A percentile compares a stretch with the other conserved stretches of the same genome.
Conservation (phyloP, 2,329 filamentous ascomycete genomes). For the Myriosclerotinia scirpicola region DNA sequence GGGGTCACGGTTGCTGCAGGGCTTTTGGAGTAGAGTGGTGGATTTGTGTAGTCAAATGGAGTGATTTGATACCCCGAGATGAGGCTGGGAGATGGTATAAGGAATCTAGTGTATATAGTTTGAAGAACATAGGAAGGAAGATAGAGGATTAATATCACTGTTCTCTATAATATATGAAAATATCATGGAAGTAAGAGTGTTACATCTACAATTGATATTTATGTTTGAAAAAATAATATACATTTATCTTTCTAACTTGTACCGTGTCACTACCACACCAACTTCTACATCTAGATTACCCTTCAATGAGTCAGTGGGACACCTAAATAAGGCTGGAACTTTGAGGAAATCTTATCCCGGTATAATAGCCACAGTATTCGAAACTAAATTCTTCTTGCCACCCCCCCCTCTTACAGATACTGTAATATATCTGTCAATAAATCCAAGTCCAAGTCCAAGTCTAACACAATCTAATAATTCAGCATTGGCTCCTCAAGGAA, state of each 20-base stretch:
- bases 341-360: no score
- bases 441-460: no score
- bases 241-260: background rate
- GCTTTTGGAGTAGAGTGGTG: conserved; percentile 59
- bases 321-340: no score
- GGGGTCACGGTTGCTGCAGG: conserved; percentile 88
- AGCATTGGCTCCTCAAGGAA: no score
- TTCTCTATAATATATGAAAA: background rate
- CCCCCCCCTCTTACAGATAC: no score
- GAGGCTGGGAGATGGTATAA: background rate
- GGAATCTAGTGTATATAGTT: background rate
- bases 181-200: background rate
- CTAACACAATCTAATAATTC: no score
- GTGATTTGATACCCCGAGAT: background rate
- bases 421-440: no score
- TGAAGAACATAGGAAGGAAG: background rate
- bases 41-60: background rate
- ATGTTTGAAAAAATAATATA: background rate
- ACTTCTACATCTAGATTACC: background rate
- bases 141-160: background rate
- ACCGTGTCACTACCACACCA: background rate
- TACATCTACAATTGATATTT: background rate
- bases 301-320: no score
- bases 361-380: no score
- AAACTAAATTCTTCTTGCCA: no score